These are phyloP conservation scores for Mycosphaerella arachidis DNA, from an alignment of 2,329 filamentous ascomycete genomes.

Conservation along the genomic window DNA sequence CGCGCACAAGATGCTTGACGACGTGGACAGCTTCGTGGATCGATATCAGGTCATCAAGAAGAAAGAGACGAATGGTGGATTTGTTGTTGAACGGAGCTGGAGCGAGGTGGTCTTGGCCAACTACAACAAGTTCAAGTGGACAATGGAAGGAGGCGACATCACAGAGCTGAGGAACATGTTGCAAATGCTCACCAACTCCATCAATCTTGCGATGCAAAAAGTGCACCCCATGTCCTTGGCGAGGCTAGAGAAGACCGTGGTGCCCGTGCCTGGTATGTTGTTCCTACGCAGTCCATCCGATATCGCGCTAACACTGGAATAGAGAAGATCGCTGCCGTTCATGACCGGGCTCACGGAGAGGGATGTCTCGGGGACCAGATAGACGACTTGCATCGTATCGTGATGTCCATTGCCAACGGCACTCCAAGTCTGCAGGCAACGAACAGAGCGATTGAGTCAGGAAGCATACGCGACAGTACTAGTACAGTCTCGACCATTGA, in stretches of 20 bases:
- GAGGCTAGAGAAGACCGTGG: slow-evolving; percentile 29
- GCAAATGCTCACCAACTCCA: slow-evolving; percentile 41
- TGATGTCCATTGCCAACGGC: slow-evolving; percentile 25
- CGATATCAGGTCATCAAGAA: slow-evolving; percentile 44
- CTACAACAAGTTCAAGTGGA: slow-evolving; percentile 45
- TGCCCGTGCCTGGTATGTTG: slow-evolving; percentile 27
- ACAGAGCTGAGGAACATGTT: slow-evolving; percentile 38
- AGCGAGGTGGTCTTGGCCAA: slow-evolving; percentile 39
- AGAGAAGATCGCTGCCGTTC: slow-evolving; percentile 30
- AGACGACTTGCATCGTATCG: slow-evolving; percentile 28
- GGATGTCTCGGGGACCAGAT: slow-evolving; percentile 28
- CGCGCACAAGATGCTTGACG: slow-evolving; percentile 38
- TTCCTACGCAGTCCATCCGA: not conserved
- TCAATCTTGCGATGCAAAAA: slow-evolving; percentile 39
- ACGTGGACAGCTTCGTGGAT: slow-evolving; percentile 43
- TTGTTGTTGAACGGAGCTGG: slow-evolving; percentile 43
- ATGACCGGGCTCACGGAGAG: slow-evolving; percentile 25
- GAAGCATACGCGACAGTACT: slow-evolving; percentile 14
- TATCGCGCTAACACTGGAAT: not conserved
- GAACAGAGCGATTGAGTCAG: slow-evolving; percentile 11
- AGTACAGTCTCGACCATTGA: slow-evolving; percentile 19
- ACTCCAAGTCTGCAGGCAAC: slow-evolving; percentile 18
- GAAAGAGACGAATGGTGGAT: slow-evolving; percentile 38
- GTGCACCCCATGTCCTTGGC: slow-evolving; percentile 40
- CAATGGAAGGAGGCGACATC: slow-evolving; percentile 41